Base-by-base conservation (phyloP, 2,329 filamentous ascomycete species). In the Dactylellina haptotyla region DNA sequence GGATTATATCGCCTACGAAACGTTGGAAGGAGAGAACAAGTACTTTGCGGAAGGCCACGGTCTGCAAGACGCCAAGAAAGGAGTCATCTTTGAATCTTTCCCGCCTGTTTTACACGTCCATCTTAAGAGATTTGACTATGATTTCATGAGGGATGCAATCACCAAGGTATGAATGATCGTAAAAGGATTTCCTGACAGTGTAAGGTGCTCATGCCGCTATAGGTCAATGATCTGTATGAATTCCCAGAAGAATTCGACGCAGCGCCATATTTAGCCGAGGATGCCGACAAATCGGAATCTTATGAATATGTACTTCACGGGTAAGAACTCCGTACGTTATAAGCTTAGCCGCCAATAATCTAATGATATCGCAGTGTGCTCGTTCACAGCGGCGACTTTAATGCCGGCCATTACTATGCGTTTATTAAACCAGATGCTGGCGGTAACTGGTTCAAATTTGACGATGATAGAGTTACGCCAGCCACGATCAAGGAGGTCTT, bases 391-490 rank as follows among this genome's bases (percentile, higher is more conserved):
- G 95, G 95, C 74, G 95, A 98, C 79, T 86, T 98, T 64, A 97
- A 99, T 80, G 94, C 96, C 9, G 95, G 95, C 2, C 95, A 99
- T 81, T 99, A 99, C 82, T 99, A 99, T 79, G 95, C 95, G 0
- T 99, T 96, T 81, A 83, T 99, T 78, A 97, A 97, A 80, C 95
- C 96, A 0, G 87, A 89, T 69, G 96, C 96, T 82, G 91, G 97
- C 74, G 94, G 95, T 30, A 88, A 91, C 83, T 99, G 97, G 83
- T 98, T 96, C 84, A 95, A 91, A 78, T 99, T 97, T 78, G 96
- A 99, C 78, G 95, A 99, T 76, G 95, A 99, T 79, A 90, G 93
- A 76, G 95, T 99, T 41, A 98, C 93, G n/a, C 91, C 91, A 76
- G 94, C 93, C 1, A 97, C 93, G 0, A 88, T 90, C 79, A 89